phyloP scores from a whole-genome alignment of 331 rosid genomes.

The Rhamnella rubrinervis region DNA sequence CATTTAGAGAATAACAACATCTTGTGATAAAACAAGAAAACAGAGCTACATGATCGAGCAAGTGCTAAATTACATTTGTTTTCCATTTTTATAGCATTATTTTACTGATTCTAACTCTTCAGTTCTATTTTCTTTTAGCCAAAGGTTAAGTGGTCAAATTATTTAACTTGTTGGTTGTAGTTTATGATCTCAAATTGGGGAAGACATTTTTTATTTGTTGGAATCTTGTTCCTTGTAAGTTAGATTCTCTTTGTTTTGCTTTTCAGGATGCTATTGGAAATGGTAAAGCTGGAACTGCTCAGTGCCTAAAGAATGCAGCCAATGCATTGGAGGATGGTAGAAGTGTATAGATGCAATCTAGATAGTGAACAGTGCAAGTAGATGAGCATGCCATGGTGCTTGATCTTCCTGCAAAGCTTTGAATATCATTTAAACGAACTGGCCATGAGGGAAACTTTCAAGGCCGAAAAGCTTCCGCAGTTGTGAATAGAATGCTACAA shows the following conservation, averaged over 20 bases:
- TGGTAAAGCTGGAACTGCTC: conserved; percentile 79
- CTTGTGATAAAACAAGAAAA: no score
- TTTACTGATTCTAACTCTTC: background rate
- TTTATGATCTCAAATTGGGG: background rate
- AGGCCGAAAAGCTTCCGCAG: conserved; percentile 95
- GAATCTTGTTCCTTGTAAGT: background rate
- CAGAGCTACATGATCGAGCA: no score
- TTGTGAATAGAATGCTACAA: conserved; percentile 90
- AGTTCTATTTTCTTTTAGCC: background rate
- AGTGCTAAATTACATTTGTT: no score
- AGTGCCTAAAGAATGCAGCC: conserved; percentile 66
- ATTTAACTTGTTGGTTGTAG: background rate
- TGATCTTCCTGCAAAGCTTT: conserved; percentile 86
- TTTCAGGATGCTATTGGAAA: conserved; percentile 73
- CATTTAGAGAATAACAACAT: no score
- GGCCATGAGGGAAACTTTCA: conserved; percentile 92
- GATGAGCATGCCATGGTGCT: conserved; percentile 81
- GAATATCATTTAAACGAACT: conserved; percentile 74
- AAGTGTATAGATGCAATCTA: conserved; percentile 82
- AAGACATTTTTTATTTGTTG: background rate
- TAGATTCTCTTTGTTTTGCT: conserved; percentile 10
- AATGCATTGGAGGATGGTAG: conserved; percentile 65
- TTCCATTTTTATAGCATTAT: no score
- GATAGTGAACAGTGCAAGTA: conserved; percentile 64
- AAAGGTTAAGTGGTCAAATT: no score